phyloP scores from a whole-genome alignment of 1,284 basidiomycete species.

The Cutaneotrichosporon cavernicola region DNA sequence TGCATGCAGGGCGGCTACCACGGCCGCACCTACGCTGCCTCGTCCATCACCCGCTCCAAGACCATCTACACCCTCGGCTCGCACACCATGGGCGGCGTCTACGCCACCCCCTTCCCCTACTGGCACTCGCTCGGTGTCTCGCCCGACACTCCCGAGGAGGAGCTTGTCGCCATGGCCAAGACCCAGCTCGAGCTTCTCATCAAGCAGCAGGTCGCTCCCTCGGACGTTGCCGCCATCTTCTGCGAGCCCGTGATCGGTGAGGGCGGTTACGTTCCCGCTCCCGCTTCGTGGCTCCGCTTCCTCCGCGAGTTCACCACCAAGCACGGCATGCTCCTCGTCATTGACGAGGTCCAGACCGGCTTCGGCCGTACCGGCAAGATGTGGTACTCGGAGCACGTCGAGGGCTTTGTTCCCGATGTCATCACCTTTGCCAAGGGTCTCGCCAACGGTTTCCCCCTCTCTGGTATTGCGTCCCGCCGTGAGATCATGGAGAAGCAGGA shows the following conservation, averaged over 20 bases:
- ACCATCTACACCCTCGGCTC: constrained; percentile 70
- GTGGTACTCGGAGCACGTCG: constrained; percentile 68
- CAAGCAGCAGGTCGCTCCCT: constrained; percentile 76
- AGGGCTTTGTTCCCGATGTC: constrained; percentile 80
- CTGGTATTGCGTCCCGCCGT: constrained; percentile 76
- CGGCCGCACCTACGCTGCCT: constrained; percentile 75
- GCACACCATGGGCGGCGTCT: constrained; percentile 62
- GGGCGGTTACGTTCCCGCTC: constrained; percentile 87
- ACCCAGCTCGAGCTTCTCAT: constrained; percentile 82
- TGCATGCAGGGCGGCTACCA: constrained; percentile 83
- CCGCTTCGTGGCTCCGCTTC: constrained; percentile 73
- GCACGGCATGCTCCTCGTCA: constrained; percentile 72
- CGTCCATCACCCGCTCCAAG: constrained; percentile 85
- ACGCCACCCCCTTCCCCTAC: constrained; percentile 81
- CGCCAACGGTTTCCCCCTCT: constrained; percentile 73
- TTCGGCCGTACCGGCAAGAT: constrained; percentile 86
- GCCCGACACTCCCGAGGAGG: constrained; percentile 63
- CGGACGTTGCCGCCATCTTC: constrained; percentile 86
- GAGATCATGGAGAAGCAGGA: constrained; percentile 77
- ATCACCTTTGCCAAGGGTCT: constrained; percentile 79
- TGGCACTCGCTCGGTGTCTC: constrained; percentile 81
- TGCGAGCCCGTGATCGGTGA: constrained; percentile 91
- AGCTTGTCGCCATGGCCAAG: constrained; percentile 68
- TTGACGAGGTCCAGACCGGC: constrained; percentile 88
- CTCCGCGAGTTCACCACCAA: constrained; percentile 81